Conservation (phyloP, 805 yeast species). For the Lachancea fermentati region DNA sequence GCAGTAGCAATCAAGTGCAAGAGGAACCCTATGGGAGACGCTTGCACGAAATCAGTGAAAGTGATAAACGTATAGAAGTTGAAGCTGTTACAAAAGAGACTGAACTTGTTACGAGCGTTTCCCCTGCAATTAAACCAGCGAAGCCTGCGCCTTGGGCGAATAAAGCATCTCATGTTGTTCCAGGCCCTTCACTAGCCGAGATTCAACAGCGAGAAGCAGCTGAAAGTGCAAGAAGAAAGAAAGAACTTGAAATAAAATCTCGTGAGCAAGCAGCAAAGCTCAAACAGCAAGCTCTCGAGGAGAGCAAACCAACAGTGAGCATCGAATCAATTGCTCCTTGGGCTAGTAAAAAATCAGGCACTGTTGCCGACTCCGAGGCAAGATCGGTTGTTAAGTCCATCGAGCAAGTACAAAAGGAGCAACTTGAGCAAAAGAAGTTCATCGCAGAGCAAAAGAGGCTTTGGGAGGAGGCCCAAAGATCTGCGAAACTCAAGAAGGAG, state of each 20-base stretch:
- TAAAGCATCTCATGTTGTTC: conserved; percentile 13
- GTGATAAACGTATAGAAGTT: not conserved
- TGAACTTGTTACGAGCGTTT: not conserved
- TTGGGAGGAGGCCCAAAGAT: conserved; percentile 55
- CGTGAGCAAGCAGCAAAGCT: conserved; percentile 18
- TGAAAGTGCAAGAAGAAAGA: conserved; percentile 15
- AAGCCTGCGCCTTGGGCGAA: conserved; percentile 30
- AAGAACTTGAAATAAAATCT: conserved; percentile 14
- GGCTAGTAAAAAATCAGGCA: conserved; percentile 19
- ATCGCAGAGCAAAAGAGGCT: conserved; percentile 30
- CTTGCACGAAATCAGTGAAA: not conserved
- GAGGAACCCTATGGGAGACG: no score
- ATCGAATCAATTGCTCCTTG: conserved; percentile 24
- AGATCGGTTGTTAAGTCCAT: conserved; percentile 7
- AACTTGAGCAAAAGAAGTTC: conserved; percentile 23
- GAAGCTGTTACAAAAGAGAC: not conserved
- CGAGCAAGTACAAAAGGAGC: conserved; percentile 11
- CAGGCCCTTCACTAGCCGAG: conserved; percentile 22
- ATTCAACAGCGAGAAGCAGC: conserved; percentile 17
- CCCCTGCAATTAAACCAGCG: conserved; percentile 4
- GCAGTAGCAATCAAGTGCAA: no score
- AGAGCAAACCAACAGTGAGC: conserved; percentile 16
- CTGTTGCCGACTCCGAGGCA: not conserved
- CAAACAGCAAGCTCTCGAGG: conserved; percentile 18
- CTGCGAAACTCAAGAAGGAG: conserved; percentile 59